Base-by-base conservation (phyloP, 441 rosid species). In the Pelargonium myrrhifolium region DNA sequence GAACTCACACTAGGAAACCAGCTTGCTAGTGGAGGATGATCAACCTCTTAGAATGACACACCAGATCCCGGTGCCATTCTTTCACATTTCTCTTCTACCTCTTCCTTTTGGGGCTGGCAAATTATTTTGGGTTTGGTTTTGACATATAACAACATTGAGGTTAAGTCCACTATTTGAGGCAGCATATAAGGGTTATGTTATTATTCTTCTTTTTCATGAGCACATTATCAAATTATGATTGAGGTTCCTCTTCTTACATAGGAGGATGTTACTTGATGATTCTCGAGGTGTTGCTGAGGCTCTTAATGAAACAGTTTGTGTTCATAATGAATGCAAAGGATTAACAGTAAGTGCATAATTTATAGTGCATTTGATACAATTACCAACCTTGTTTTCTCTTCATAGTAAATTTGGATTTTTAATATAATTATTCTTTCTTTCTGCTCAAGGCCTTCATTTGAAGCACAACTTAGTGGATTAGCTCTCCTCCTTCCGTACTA, bases 241-340 rank as follows among this genome's bases (percentile, higher is more conserved):
- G 17, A 42, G 55, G 15, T 17, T 66, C 58, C 15, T 45, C 17
- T 18, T 53, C n/a, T 74, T 53, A 53, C 81, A 65, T 67, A 94
- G 99, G 98, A 87, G 99, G 82, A 76, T 92, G 79, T 82, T 89
- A 69, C 94, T 80, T 24, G 98, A 94, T 64, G 99, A 94, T 86
- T 80, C 86, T 18, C 81, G 94, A 77, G 99, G 99, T 73, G 99
- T 94, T 64, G 98, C 78, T 0, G 98, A 94, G 78, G 77, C 83
- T 73, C 82, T 95, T 62, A 95, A 95, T 68, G 99, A 95, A 83
- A 90, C 93, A 21, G 92, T 85, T 68, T 95, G 99, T 65, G 86
- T 84, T 66, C 75, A 55, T 21, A 76, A 82, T 72, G 71, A 87
- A 47, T 95, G 98, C 80, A 78, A 72, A 74, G 98, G 99, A 70